Evolutionary conservation across 495 filamentous ascomycete genomes (phyloP).

Genomic region (Apiosordaria backusii): DNA sequence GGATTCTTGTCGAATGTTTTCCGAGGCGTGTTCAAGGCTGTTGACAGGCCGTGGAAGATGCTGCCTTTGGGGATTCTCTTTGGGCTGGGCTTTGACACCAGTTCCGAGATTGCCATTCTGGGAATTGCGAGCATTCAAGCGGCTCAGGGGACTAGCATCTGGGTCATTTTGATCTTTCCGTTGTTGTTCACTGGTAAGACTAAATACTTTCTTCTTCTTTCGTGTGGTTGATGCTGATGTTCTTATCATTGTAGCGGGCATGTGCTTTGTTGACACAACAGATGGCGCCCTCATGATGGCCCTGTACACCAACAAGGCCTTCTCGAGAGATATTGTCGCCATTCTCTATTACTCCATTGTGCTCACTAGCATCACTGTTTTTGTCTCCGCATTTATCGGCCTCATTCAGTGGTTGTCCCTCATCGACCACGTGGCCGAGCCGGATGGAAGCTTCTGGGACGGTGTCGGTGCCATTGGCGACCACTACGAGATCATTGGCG

Average conservation of each 20-base stretch:
- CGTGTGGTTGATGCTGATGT: neutral
- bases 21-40: slow-evolving; percentile 71
- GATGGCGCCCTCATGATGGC: slow-evolving; percentile 96
- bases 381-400: slow-evolving; percentile 82
- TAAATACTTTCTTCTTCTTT: neutral
- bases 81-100: slow-evolving; percentile 94
- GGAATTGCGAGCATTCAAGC: slow-evolving; percentile 87
- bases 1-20: slow-evolving; percentile 72
- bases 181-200: slow-evolving; percentile 75
- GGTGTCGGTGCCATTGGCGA: slow-evolving; percentile 72
- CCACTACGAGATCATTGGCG: slow-evolving; percentile 83
- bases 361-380: slow-evolving; percentile 78
- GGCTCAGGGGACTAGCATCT: slow-evolving; percentile 79
- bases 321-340: slow-evolving; percentile 74
- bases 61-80: slow-evolving; percentile 87
- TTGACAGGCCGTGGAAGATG: slow-evolving; percentile 98
- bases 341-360: slow-evolving; percentile 94
- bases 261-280: slow-evolving; percentile 86
- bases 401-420: slow-evolving; percentile 78
- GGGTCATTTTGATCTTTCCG: slow-evolving; percentile 93
- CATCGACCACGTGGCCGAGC: slow-evolving; percentile 67
- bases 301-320: slow-evolving; percentile 74
- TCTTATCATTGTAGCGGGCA: slow-evolving; percentile 66
- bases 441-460: slow-evolving; percentile 79
- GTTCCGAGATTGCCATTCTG: slow-evolving; percentile 86